Conservation (phyloP, 495 filamentous ascomycete species). For the Neurospora discreta region DNA sequence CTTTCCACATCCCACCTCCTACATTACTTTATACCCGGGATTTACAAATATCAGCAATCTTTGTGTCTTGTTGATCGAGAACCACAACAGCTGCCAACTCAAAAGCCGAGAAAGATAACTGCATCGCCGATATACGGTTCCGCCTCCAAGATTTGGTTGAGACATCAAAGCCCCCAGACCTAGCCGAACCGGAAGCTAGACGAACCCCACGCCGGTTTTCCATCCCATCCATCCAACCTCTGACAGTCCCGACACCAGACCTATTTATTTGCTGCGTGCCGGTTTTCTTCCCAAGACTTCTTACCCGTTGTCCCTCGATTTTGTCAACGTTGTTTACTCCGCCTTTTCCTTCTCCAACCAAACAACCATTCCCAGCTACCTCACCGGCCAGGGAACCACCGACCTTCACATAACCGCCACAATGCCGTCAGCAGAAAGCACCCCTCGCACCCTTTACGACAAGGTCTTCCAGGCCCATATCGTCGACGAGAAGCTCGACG, state of each 20-base stretch:
- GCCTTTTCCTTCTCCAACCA: not conserved
- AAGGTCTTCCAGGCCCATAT: constrained; percentile 92
- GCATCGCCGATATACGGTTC: not conserved
- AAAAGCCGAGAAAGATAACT: not conserved
- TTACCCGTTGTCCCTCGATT: not conserved
- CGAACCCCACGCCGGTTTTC: not conserved
- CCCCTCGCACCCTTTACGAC: constrained; percentile 88
- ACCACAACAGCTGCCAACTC: not conserved
- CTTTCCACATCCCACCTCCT: not conserved
- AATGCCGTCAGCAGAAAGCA: constrained; percentile 71
- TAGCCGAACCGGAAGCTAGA: not conserved
- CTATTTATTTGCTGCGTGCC: not conserved
- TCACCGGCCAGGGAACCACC: not conserved
- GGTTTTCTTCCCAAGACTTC: not conserved
- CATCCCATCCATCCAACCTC: not conserved
- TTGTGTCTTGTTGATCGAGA: not conserved
- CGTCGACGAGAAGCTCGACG: constrained; percentile 86
- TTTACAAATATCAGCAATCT: not conserved
- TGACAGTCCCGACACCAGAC: not conserved
- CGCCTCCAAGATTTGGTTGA: not conserved
- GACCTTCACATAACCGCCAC: constrained; percentile 16
- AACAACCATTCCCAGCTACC: too few relatives aligned
- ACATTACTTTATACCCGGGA: not conserved
- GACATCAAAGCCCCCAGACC: not conserved
- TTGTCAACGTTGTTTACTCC: not conserved